phyloP scores from a whole-genome alignment of 2,329 filamentous ascomycete genomes.

The Trichoderma guizhouense region DNA sequence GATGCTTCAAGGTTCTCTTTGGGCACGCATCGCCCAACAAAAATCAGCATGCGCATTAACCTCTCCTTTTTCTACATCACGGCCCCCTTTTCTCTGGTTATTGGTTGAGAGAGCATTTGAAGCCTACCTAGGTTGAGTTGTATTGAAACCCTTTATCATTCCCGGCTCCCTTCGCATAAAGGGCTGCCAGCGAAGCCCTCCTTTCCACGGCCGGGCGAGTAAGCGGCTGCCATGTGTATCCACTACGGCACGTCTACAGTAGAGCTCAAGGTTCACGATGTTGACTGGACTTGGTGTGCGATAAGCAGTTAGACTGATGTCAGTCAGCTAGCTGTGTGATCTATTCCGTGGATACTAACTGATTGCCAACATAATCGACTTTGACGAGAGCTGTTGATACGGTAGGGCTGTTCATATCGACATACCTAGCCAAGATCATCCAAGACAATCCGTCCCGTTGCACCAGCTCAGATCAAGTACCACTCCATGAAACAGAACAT shows the following conservation, averaged over 20 bases:
- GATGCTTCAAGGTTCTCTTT: background rate
- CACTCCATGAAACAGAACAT: background rate
- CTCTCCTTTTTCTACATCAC: no score
- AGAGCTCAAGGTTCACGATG: background rate
- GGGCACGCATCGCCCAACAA: background rate
- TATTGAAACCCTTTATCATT: background rate
- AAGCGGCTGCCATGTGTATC: slow-evolving; percentile 11
- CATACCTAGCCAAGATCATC: background rate
- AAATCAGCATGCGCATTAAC: background rate
- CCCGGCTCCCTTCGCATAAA: background rate
- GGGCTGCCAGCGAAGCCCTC: slow-evolving; percentile 15
- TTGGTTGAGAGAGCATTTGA: background rate
- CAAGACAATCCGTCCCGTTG: background rate
- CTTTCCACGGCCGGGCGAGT: slow-evolving; percentile 6
- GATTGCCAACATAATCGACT: background rate
- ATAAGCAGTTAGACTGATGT: background rate
- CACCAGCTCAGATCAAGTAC: background rate
- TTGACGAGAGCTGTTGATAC: background rate
- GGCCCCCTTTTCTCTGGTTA: background rate
- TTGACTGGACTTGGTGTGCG: background rate
- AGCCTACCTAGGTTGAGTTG: background rate
- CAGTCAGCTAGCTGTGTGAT: background rate
- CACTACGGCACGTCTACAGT: background rate
- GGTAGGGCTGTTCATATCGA: background rate
- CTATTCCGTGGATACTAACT: background rate